These are phyloP conservation scores for Coprinopsis sp. DNA, from an alignment of 768 basidiomycete genomes.

Conservation along the genomic window DNA sequence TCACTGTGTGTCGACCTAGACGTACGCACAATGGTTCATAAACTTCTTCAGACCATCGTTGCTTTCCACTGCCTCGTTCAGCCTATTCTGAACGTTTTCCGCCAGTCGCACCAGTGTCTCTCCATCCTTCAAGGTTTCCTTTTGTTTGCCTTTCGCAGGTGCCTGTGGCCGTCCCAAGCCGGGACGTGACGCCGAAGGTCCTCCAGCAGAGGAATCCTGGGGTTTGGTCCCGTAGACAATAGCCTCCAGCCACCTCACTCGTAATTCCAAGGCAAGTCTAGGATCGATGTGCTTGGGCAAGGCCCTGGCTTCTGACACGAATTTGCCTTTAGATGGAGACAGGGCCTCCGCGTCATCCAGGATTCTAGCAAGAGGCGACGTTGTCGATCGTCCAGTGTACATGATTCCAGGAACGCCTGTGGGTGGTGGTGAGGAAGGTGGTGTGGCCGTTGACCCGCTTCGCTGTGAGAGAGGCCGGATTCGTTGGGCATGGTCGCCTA, in stretches of 20 bases:
- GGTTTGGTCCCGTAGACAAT: conserved; percentile 54
- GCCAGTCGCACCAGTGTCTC: conserved; percentile 57
- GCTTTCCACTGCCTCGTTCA: conserved; percentile 54
- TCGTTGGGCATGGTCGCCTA: conserved; percentile 66
- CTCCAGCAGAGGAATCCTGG: conserved; percentile 29
- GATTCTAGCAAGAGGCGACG: conserved; percentile 6
- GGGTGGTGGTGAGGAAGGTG: conserved; percentile 39
- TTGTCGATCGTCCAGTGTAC: conserved; percentile 9
- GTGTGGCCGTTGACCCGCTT: conserved; percentile 31
- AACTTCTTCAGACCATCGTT: conserved; percentile 74
- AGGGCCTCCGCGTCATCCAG: conserved; percentile 4
- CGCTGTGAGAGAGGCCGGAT: conserved; percentile 57
- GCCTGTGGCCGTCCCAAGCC: neutral
- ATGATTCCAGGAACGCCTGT: conserved; percentile 31
- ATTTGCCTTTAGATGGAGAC: neutral
- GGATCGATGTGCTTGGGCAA: conserved; percentile 52
- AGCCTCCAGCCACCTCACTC: conserved; percentile 78
- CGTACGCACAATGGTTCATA: conserved; percentile 62
- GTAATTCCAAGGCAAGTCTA: conserved; percentile 63
- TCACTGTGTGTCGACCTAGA: conserved; percentile 1
- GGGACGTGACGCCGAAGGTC: conserved; percentile 22
- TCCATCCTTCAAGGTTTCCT: conserved; percentile 34
- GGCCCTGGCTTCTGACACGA: conserved; percentile 7
- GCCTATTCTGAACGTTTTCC: conserved; percentile 52
- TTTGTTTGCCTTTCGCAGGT: conserved; percentile 31